A percentile compares a stretch with the other conserved stretches of the same genome.
Conservation (phyloP, 768 basidiomycete genomes). For the Lactarius sp. region DNA sequence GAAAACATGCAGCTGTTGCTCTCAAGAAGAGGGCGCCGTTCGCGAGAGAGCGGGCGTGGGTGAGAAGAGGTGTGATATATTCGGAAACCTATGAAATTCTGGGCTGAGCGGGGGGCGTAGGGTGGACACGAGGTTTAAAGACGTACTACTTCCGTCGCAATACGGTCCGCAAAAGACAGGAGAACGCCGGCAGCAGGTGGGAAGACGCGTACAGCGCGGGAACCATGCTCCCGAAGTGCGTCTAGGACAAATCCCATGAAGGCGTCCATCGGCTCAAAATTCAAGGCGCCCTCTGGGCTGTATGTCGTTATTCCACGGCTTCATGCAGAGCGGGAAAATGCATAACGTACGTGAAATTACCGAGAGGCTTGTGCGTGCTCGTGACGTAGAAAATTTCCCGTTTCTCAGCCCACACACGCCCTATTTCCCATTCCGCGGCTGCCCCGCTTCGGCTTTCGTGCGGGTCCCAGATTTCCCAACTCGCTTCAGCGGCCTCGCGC, state of each 20-base stretch:
- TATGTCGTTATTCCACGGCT: slow-evolving; percentile 11
- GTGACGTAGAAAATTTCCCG: slow-evolving; percentile 89
- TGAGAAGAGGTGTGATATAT: slow-evolving; percentile 75
- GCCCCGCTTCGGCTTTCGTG: slow-evolving; percentile 28
- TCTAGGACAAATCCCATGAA: slow-evolving; percentile 71
- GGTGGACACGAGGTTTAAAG: slow-evolving; percentile 10
- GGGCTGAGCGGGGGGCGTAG: slow-evolving; percentile 4
- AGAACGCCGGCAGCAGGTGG: slow-evolving; percentile 75
- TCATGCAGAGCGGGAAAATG: background rate
- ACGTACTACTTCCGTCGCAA: slow-evolving; percentile 80
- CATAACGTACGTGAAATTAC: slow-evolving; percentile 68
- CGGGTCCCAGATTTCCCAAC: slow-evolving; percentile 77
- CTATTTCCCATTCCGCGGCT: slow-evolving; percentile 80
- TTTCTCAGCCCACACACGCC: slow-evolving; percentile 94
- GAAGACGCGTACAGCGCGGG: slow-evolving; percentile 80
- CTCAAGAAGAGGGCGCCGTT: slow-evolving; percentile 63
- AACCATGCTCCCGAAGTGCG: slow-evolving; percentile 68
- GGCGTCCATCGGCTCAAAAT: slow-evolving; percentile 90
- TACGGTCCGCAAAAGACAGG: slow-evolving; percentile 73
- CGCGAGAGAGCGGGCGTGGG: slow-evolving; percentile 70
- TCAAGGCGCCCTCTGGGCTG: slow-evolving; percentile 42
- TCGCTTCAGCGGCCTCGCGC: slow-evolving; percentile 74
- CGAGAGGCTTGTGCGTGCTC: slow-evolving; percentile 70
- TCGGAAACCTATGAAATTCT: slow-evolving; percentile 63
- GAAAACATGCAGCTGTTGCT: slow-evolving; percentile 85